Evolutionary conservation across 1,284 basidiomycete species (phyloP), one percentile per base, ranked within the genome.

Genomic region (Irpex sp.): DNA sequence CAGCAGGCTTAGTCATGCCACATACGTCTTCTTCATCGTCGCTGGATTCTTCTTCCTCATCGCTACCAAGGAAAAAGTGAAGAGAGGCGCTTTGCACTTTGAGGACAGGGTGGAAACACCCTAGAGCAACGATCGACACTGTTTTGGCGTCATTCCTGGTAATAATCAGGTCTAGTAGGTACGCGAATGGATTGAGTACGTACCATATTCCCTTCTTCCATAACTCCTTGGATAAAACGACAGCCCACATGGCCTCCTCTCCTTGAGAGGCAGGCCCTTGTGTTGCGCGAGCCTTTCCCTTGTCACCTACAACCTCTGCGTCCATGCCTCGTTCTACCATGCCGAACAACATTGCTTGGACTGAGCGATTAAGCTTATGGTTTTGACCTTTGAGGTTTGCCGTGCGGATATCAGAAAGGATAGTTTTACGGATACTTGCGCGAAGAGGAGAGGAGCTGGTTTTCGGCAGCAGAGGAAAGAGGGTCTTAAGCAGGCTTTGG

Each of bases 241-340:
- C 91, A 1, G 97, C 97, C 97, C 97, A 99, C 85, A 98, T 92
- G 1, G 97, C 96, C 72, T 98, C 97, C 47, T 93, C 92, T 5
- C 88, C 86, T 61, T 80, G 80, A 65, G 79, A 77, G 40, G 79
- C 79, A 36, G 76, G 77, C 0, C 77, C 74, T n/a, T 78, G 70
- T 6, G 78, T 67, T 15, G 80, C 81, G 65, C 85, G 82, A 15
- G 84, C 71, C 70, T 91, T 93, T 0, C 91, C 90, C 78, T 94
- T 93, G 81, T 96, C 86, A 52, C 93, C 90, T 47, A 87, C 71
- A 11, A 94, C 86, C 70, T 94, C 89, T 7, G 81, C 89, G 52
- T 89, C 86, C 88, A 97, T 87, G 11, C 94, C 95, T 40, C 89
- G 86, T 76, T 98, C 96, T 5, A 99, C 89, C 93, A 99, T 98